Base-by-base conservation (phyloP, 106 monocot species). In the Ottelia alismoides region DNA sequence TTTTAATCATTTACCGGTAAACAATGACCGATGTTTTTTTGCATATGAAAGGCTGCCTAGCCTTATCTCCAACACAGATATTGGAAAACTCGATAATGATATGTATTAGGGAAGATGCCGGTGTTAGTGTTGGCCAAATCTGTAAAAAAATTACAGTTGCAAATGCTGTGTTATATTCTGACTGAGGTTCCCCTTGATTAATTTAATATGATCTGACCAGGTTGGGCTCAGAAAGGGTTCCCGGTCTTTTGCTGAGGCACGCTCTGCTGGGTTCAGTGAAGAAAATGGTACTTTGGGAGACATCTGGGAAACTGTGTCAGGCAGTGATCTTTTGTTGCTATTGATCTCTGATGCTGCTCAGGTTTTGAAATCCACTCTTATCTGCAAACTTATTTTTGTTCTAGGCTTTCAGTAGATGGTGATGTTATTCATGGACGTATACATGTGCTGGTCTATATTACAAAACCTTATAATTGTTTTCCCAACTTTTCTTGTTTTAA, bases 341-440 rank as follows among this genome's bases (percentile, higher is more conserved):
- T 70, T 98, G 64, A 98, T 98, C 62, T 98, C 96, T 55, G 96
- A 98, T 70, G 81, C 89, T 43, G 96, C 89, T 56, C 85, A 89
- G 82, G 96, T 96, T 65, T 68, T 32, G 23, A 49, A 6, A 2
- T 61, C n/a, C n/a, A n/a, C n/a, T 49, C 19, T 11, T 22, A 32
- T 6, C 23, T 60, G 58, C 20, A n/a, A n/a, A 58, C 10, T 58
- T 22, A n/a, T n/a, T 56, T n/a, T 56, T 31, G 17, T 23, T 57
- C n/a, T 9, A 7, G 10, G 12, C 24, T 32, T 31, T 0, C 32
- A 11, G 30, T 31, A 11, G 9, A 19, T 17, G 35, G 35, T 12
- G 12, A 35, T 35, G 9, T 35, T 35, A 35, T 35, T 35, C 12
- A 1, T 9, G 26, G 28, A 16, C 29, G 5, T 18, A 27, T 54